These are phyloP conservation scores for Podaxis sp. DNA, from an alignment of 768 basidiomycete genomes.

Conservation along the genomic window DNA sequence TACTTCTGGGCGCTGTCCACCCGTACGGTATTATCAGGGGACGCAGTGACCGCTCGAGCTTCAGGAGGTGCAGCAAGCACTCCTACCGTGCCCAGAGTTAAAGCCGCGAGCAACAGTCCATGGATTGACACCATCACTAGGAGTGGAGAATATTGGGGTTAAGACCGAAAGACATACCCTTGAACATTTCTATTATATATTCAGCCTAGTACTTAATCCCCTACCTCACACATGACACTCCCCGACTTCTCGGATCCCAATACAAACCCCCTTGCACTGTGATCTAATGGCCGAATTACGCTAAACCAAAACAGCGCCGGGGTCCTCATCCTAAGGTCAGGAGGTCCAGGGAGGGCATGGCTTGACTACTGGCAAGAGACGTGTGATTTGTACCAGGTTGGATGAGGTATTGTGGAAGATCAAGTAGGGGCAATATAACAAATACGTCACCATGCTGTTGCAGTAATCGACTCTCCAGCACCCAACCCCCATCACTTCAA, in stretches of 20 bases:
- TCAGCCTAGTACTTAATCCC: no score
- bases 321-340: not conserved
- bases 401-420: no score
- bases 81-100: not conserved
- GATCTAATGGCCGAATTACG: not conserved
- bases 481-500: no score
- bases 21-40: slow-evolving; percentile 47
- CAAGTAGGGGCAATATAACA: no score
- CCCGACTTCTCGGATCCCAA: not conserved
- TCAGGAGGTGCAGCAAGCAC: slow-evolving; percentile 13
- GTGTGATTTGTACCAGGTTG: no score
- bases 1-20: slow-evolving; percentile 37
- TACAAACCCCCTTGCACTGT: not conserved
- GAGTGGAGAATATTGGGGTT: not conserved
- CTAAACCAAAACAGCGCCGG: not conserved
- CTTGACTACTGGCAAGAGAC: no score
- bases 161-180: not conserved
- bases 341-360: no score
- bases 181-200: no score
- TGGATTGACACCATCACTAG: not conserved
- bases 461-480: no score
- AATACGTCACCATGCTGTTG: no score
- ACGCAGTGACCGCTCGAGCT: slow-evolving; percentile 22
- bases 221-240: not conserved
- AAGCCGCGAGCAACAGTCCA: not conserved